Percentiles rank a stretch among this genome's conserved stretches.
phyloP scores from a whole-genome alignment of 352 stramenopile genomes.

The Phytophthora cajani region DNA sequence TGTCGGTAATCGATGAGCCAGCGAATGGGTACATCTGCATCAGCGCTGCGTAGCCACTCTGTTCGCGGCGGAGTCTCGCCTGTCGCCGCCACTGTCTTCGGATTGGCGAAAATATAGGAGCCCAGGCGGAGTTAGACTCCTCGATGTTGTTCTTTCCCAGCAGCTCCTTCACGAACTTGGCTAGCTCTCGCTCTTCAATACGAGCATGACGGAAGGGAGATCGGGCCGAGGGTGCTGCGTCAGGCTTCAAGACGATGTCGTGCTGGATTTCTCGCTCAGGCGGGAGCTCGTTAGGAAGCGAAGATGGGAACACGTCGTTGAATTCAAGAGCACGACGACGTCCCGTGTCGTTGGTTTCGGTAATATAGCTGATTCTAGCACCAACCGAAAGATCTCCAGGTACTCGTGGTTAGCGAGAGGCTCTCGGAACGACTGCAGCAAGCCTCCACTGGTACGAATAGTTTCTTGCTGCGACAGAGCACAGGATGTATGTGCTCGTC shows the following conservation, averaged over 20 bases:
- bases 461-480: not conserved
- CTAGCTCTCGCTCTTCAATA: constrained; percentile 2
- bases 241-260: constrained; percentile 13
- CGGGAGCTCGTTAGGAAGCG: constrained; percentile 13
- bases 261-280: constrained; percentile 9
- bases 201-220: constrained; percentile 10
- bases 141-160: constrained; percentile 14
- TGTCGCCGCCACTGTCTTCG: not conserved
- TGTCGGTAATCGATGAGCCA: constrained; percentile 13
- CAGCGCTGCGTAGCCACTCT: not conserved
- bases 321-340: constrained; percentile 7
- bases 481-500: not conserved
- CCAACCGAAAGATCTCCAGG: constrained; percentile 1
- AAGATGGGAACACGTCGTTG: constrained; percentile 5
- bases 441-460: not conserved
- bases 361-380: not conserved
- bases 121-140: constrained; percentile 15
- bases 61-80: not conserved
- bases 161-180: constrained; percentile 14
- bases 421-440: not conserved
- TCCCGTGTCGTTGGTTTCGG: constrained; percentile 1
- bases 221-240: not conserved
- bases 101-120: not conserved
- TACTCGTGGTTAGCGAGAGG: constrained; percentile 4
- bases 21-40: not conserved